These are phyloP conservation scores for Daldinia decipiens DNA, from an alignment of 495 filamentous ascomycete genomes.

Conservation along the genomic window DNA sequence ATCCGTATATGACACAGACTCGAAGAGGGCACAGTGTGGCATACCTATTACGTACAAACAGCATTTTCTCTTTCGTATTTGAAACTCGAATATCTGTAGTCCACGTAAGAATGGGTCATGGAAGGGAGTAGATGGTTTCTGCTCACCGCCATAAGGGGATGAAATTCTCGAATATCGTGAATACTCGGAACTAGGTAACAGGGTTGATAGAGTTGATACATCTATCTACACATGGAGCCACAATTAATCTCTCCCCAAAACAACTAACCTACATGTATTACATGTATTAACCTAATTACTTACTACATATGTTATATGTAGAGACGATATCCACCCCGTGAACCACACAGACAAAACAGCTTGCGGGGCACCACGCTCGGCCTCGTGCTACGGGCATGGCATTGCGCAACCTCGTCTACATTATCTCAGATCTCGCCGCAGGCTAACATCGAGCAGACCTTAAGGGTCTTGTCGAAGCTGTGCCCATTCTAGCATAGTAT, in stretches of 20 bases:
- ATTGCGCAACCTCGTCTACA: conserved; percentile 13
- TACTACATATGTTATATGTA: no score
- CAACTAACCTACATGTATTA: no score
- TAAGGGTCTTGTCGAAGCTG: conserved; percentile 1
- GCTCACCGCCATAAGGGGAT: conserved; percentile 20
- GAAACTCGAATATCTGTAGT: not conserved
- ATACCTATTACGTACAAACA: conserved; percentile 12
- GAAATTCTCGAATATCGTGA: not conserved
- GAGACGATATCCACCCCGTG: not conserved
- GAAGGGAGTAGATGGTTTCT: not conserved
- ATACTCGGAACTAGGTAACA: conserved; percentile 1
- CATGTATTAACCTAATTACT: no score
- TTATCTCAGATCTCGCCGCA: conserved; percentile 6
- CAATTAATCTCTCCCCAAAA: not conserved
- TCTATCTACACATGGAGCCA: not conserved
- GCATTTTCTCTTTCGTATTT: conserved; percentile 5
- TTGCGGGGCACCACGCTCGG: conserved; percentile 1
- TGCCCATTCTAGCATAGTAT: not conserved
- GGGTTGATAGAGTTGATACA: not conserved
- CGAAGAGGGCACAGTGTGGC: not conserved
- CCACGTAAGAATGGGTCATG: conserved; percentile 9
- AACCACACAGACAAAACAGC: not conserved
- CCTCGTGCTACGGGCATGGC: conserved; percentile 21
- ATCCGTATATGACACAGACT: conserved; percentile 26
- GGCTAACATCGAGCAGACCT: not conserved